Conservation (phyloP, 306 rosid species). For the Casuarina cunninghamiana region DNA sequence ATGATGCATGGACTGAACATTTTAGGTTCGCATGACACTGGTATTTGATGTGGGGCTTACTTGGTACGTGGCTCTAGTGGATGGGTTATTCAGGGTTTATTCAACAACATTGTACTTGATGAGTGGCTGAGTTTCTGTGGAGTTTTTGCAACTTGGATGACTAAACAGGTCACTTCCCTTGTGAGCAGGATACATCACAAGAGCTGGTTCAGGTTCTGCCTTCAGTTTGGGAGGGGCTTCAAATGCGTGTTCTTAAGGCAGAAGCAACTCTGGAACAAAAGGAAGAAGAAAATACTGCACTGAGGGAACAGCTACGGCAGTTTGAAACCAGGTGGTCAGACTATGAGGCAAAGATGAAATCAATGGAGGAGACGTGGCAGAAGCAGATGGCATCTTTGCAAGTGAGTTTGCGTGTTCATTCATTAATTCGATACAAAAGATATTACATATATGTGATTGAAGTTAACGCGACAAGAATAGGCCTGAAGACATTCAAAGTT, state of each 20-base stretch:
- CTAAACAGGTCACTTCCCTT: conserved; percentile 11
- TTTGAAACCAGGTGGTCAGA: conserved; percentile 82
- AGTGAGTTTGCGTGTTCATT: conserved; percentile 54
- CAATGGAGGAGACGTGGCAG: conserved; percentile 96
- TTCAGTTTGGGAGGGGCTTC: conserved; percentile 64
- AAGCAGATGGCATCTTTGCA: conserved; percentile 94
- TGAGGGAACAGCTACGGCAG: conserved; percentile 73
- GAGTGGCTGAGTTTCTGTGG: background rate
- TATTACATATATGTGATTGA: background rate
- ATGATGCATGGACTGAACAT: too few relatives aligned
- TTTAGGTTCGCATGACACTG: too few relatives aligned
- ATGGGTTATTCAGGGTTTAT: too few relatives aligned
- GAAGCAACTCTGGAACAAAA: conserved; percentile 78
- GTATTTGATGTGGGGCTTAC: too few relatives aligned
- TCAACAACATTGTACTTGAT: too few relatives aligned
- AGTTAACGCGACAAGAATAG: background rate
- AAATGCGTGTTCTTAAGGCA: conserved; percentile 64
- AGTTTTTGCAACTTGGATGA: background rate
- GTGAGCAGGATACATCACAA: conserved; percentile 38
- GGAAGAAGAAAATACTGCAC: conserved; percentile 79
- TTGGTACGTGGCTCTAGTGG: too few relatives aligned
- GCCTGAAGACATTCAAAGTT: background rate
- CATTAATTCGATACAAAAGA: conserved; percentile 11
- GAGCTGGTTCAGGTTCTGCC: conserved; percentile 48
- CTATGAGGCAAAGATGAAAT: conserved; percentile 87